Base-by-base conservation (phyloP, 2,329 filamentous ascomycete genomes). In the Trichoderma pleuroti region DNA sequence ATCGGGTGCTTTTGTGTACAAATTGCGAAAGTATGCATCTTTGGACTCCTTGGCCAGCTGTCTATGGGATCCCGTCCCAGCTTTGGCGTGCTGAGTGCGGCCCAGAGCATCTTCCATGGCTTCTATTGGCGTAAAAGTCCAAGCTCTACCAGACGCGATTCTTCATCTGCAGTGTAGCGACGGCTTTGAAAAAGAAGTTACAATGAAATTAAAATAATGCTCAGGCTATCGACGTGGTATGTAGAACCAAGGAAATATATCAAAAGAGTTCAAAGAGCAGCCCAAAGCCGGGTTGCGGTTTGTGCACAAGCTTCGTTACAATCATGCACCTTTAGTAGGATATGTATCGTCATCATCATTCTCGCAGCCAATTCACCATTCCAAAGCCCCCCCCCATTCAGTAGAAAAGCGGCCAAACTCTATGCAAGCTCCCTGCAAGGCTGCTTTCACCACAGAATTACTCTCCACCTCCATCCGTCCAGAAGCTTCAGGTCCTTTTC, bases 381-480 rank as follows among this genome's bases (percentile, higher is more conserved):
- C 42, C 34, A 57, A 67, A 39, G 61, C 12, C n/a, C n/a, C 56
- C 12, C n/a, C n/a, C 56, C 63, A 46, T 42, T 32, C n/a, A 68
- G 12, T 49, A 70, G 46, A 36, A 68, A 46, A 60, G 34, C 34
- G 54, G 26, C 52, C 52, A 60, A 68, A 49, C 65, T 60, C 21
- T 28, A 49, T 60, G 62, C 60, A 63, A 49, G 36, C 26, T 56
- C 14, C 62, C 36, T 26, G 46, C 46, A 36, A 24, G 57, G n/a
- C 59, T 34, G 1, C n/a, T 32, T 26, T 59, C n/a, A 36, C 75
- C 76, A 81, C 83, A 84, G 74, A 72, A 89, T 72, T 24, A 89
- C 81, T 63, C 86, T 79, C 87, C 87, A 89, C 70, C 87, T 80
- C 87, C 87, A 89, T 1, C 87, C 86, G 39, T 82, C 80, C 21